These are phyloP conservation scores for Saprolegnia diclina DNA, from an alignment of 352 stramenopile species.

Conservation along the genomic window DNA sequence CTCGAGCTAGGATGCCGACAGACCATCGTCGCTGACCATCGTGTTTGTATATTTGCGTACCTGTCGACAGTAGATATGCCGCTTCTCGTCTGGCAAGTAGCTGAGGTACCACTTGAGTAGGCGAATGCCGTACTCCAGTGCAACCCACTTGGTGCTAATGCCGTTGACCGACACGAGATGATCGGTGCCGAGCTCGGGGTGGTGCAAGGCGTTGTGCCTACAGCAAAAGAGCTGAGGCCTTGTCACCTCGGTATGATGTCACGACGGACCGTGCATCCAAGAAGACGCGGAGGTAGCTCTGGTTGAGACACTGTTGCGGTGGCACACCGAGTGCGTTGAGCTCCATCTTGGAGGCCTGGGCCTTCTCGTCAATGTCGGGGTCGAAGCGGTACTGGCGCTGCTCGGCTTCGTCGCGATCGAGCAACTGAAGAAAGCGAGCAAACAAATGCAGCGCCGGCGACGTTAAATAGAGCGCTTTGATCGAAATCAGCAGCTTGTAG, in stretches of 20 bases:
- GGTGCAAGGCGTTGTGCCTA: constrained; percentile 19
- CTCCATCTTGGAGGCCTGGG: neutral
- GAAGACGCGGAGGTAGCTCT: constrained; percentile 62
- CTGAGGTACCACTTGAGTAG: constrained; percentile 60
- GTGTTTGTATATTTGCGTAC: constrained; percentile 25
- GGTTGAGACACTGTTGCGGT: constrained; percentile 41
- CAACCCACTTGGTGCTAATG: constrained; percentile 47
- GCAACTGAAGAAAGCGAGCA: constrained; percentile 48
- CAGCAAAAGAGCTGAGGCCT: too few relatives aligned
- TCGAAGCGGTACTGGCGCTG: neutral
- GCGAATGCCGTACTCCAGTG: constrained; percentile 52
- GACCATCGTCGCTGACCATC: too few relatives aligned
- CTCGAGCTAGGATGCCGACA: constrained; percentile 60
- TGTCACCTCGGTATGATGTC: too few relatives aligned
- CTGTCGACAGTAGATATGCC: constrained; percentile 59
- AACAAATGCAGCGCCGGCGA: constrained; percentile 60
- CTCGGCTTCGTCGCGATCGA: neutral
- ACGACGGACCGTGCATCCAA: constrained; percentile 45
- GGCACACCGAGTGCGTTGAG: constrained; percentile 23
- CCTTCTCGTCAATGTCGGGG: constrained; percentile 15
- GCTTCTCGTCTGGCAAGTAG: constrained; percentile 48
- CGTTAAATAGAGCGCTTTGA: constrained; percentile 47
- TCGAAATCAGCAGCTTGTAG: constrained; percentile 63
- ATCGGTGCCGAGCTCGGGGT: constrained; percentile 23
- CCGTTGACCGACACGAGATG: constrained; percentile 53